Evolutionary conservation across 1,139 yeast genomes (phyloP), one percentile per base, ranked within the genome.

Genomic region (Candida glucosophila): DNA sequence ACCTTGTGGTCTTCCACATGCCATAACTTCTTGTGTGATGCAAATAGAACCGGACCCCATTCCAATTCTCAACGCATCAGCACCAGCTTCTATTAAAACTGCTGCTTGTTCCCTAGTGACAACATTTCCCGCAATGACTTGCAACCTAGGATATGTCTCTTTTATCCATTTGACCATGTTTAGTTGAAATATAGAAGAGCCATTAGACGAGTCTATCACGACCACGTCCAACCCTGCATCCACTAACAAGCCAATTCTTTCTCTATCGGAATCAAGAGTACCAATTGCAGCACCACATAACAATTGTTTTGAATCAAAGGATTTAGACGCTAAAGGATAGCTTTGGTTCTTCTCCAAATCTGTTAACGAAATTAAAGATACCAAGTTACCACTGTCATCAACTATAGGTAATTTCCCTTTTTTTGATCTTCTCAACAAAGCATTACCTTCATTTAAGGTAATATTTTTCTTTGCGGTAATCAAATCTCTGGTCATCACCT

Each of bases 1-100:
- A 64, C 97, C 99, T 70, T 92, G 98, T 34, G 99, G 98, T 73
- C 98, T 88, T 63, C 99, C 99, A 66, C 95, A 93, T 27, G 99
- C 98, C 99, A 90, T 90, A 34, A 90, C 98, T 66, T 90, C 99
- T 67, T 92, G 98, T 31, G 98, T 90, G 52, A 90, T 92, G 73
- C 97, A 90, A 52, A 90, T 90, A 33, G 96, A 85, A 50, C 98
- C 98, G 22, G 97, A 85, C 49, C 99, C 99, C 99, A 90, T 90
- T 66, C 98, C 99, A 42, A 90, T 88, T 73, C 97, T 86, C 49
- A 90, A 73, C 54, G 88, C 98, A 59, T 90, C 99, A 31, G 94
- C 95, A 61, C 98, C 98, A 31, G 94, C 96, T 46, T 73, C 81
- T 45, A 90, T 92, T 52, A 90, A 73, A 47, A 77, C 70, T 39